Base-by-base conservation (phyloP, 2,329 filamentous ascomycete genomes). In the Aspergillus sp. region DNA sequence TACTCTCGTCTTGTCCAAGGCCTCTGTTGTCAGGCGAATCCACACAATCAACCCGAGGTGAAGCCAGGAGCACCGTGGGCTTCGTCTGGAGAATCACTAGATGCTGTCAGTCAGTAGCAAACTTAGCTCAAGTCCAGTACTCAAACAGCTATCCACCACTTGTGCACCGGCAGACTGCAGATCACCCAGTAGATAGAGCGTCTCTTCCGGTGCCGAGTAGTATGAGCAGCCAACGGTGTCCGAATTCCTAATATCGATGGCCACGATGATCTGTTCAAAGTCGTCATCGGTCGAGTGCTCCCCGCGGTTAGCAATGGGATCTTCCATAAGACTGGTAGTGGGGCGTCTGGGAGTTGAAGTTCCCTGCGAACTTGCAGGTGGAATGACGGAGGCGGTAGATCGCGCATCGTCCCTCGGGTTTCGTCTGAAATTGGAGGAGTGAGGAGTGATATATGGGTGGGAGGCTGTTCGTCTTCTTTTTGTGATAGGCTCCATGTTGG, bases 151-250 rank as follows among this genome's bases (percentile, higher is more conserved):
- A 54, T 89, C 83, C n/a, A 88, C 74, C 11, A 86, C 74, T 33
- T 89, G 85, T n/a, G 83, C 67, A n/a, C 83, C 85, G 4, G 85
- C 87, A 59, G 84, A 77, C 14, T 82, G 78, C 9, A 89, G 79
- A 60, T 96, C 92, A 65, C 93, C 85, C 65, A 95, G 85, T 41
- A 96, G 78, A 53, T 82, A 87, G 3, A 96, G 71, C 33, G 79
- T 83, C 62, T 89, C 85, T 36, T 90, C 83, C 22, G 79, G 74
- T 5, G 86, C 84, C 44, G 86, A 76, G 65, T 93, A 96, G 65
- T 93, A 95, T 43, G 89, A 87, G 68, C 91, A 96, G 0, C 93
- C 93, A 16, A 96, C 78, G 0, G 81, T 85, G 1, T 82, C 84
- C 26, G 82, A 80, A n/a, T 85, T 81, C 56, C 81, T 84, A 67